Evolutionary conservation across 192 early-diverging fungal species (phyloP).

Genomic region (Phlyctochytrium arcticum): DNA sequence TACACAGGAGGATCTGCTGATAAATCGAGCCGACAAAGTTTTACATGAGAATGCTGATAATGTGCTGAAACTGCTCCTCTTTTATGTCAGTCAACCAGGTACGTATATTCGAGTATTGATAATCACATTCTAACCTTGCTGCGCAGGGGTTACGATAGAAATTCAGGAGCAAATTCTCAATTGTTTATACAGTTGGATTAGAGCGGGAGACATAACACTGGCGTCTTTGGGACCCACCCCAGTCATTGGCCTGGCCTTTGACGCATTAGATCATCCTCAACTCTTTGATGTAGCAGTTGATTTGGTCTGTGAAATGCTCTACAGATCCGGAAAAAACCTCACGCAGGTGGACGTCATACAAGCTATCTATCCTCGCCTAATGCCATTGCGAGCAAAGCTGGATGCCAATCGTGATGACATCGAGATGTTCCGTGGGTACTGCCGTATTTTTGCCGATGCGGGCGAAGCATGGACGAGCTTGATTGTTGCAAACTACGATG

Average conservation of each 20-base stretch:
- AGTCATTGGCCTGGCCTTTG: conserved; percentile 68
- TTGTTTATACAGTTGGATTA: conserved; percentile 83
- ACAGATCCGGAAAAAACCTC: conserved; percentile 22
- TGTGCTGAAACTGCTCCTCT: conserved; percentile 66
- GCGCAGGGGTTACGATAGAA: background rate
- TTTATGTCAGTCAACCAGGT: conserved; percentile 62
- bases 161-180: conserved; percentile 22
- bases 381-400: conserved; percentile 24
- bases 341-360: conserved; percentile 52
- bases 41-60: conserved; percentile 62
- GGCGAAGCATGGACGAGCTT: conserved; percentile 80
- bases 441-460: conserved; percentile 84
- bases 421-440: conserved; percentile 75
- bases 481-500: conserved; percentile 63
- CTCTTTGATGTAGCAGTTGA: conserved; percentile 85
- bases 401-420: conserved; percentile 66
- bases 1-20: conserved; percentile 54
- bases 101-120: background rate
- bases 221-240: conserved; percentile 58
- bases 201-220: conserved; percentile 72
- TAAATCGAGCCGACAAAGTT: conserved; percentile 52
- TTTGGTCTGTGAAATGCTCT: conserved; percentile 75
- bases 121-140: too few species aligned
- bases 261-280: conserved; percentile 60
- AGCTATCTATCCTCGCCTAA: conserved; percentile 56